Percentiles rank a stretch among this genome's conserved stretches.
phyloP scores from a whole-genome alignment of 1,284 basidiomycete genomes.

The Ustilago xerochloae region DNA sequence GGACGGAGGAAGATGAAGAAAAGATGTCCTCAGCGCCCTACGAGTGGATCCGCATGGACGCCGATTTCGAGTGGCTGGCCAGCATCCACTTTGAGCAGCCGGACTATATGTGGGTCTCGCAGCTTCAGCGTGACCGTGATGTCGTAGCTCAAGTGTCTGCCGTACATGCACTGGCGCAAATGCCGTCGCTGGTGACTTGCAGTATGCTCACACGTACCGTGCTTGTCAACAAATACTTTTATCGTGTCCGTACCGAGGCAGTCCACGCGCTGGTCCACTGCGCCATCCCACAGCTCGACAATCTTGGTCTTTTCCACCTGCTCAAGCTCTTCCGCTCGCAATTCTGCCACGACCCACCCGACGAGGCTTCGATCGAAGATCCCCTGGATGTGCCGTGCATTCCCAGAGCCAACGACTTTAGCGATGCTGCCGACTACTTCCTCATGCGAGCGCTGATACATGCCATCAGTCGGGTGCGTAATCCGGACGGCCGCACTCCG shows the following conservation, averaged over 20 bases:
- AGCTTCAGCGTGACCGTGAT: slow-evolving; percentile 93
- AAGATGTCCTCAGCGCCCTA: slow-evolving; percentile 86
- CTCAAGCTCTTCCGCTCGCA: slow-evolving; percentile 91
- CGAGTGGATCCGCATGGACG: slow-evolving; percentile 99
- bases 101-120: slow-evolving; percentile 98
- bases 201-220: slow-evolving; percentile 91
- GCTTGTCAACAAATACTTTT: slow-evolving; percentile 94
- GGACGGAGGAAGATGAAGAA: slow-evolving; percentile 95
- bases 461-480: slow-evolving; percentile 84
- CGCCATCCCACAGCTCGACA: slow-evolving; percentile 81
- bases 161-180: slow-evolving; percentile 74
- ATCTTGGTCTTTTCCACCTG: slow-evolving; percentile 91
- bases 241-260: slow-evolving; percentile 95
- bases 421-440: slow-evolving; percentile 90
- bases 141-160: slow-evolving; percentile 79
- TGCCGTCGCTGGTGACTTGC: slow-evolving; percentile 88
- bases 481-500: slow-evolving; percentile 83
- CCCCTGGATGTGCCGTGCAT: slow-evolving; percentile 76
- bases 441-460: slow-evolving; percentile 86
- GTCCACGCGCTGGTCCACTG: slow-evolving; percentile 87
- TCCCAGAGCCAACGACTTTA: slow-evolving; percentile 92
- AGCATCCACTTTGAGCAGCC: slow-evolving; percentile 91
- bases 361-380: slow-evolving; percentile 38
- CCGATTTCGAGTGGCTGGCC: slow-evolving; percentile 98
- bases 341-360: slow-evolving; percentile 78